These are phyloP conservation scores for Dinochytrium kinnereticum DNA, from an alignment of 371 early-diverging fungal genomes.

Conservation along the genomic window DNA sequence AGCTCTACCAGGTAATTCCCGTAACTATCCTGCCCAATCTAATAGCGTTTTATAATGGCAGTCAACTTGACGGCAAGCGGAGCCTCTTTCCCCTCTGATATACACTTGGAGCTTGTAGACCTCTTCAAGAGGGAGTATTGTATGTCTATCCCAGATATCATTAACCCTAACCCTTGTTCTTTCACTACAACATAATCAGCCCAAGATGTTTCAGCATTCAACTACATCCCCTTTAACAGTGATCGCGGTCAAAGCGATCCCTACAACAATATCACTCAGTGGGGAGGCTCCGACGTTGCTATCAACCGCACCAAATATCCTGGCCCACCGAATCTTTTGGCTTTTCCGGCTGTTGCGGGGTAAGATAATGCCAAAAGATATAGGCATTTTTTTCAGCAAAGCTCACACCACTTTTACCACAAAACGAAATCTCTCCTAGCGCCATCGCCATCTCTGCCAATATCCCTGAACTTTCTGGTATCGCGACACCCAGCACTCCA, in stretches of 20 bases:
- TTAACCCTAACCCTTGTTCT: neutral
- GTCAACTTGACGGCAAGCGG: constrained; percentile 11
- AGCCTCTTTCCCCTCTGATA: constrained; percentile 11
- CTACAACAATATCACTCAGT: neutral
- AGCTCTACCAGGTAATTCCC: neutral
- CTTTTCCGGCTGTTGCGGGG: constrained; percentile 6
- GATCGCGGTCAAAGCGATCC: neutral
- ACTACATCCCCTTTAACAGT: neutral
- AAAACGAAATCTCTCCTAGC: neutral
- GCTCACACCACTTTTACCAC: neutral
- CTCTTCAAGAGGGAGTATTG: neutral
- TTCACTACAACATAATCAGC: neutral
- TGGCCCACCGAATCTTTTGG: constrained; percentile 5
- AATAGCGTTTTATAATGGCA: no score
- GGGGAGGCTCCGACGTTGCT: constrained; percentile 8
- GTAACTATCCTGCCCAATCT: neutral
- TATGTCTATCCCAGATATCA: neutral
- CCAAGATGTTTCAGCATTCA: neutral
- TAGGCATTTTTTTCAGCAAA: no score
- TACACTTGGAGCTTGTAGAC: constrained; percentile 1
- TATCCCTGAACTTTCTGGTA: neutral
- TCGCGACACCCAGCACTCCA: neutral
- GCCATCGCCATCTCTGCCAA: constrained; percentile 17
- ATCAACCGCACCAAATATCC: constrained; percentile 5
- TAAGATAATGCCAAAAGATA: neutral